Percentiles rank a stretch among this genome's conserved stretches.
These are phyloP conservation scores for Apocynum venetum DNA, from an alignment of 257 asterid genomes.

Conservation along the genomic window DNA sequence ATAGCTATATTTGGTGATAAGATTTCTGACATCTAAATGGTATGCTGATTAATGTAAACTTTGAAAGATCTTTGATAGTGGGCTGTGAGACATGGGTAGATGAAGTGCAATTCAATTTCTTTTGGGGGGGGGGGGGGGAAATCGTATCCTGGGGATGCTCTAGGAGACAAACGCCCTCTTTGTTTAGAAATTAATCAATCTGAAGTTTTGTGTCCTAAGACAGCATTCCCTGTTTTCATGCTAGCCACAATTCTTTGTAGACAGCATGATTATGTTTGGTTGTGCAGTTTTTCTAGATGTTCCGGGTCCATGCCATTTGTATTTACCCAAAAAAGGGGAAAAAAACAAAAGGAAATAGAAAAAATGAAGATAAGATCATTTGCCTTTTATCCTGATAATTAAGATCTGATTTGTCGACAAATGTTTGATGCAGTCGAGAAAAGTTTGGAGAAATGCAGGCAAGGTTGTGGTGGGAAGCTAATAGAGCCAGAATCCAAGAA, in stretches of 20 bases:
- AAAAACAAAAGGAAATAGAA: too few species aligned
- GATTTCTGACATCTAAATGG: background rate
- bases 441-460: constrained; percentile 90
- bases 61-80: background rate
- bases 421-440: constrained; percentile 70
- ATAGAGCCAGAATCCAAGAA: constrained; percentile 80
- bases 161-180: too few species aligned
- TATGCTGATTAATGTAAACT: background rate
- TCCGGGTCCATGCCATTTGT: too few species aligned
- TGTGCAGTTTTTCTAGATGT: too few species aligned
- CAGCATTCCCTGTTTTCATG: background rate
- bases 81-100: too few species aligned
- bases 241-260: background rate
- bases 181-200: too few species aligned
- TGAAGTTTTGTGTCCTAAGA: too few species aligned
- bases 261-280: background rate
- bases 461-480: constrained; percentile 94
- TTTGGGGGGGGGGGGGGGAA: too few species aligned
- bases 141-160: too few species aligned
- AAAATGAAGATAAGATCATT: too few species aligned
- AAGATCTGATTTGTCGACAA: constrained; percentile 16
- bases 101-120: too few species aligned
- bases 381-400: background rate
- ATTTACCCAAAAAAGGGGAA: too few species aligned
- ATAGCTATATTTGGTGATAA: background rate